Conservation (phyloP, 1,284 basidiomycete species). For the Schizophyllum commune region DNA sequence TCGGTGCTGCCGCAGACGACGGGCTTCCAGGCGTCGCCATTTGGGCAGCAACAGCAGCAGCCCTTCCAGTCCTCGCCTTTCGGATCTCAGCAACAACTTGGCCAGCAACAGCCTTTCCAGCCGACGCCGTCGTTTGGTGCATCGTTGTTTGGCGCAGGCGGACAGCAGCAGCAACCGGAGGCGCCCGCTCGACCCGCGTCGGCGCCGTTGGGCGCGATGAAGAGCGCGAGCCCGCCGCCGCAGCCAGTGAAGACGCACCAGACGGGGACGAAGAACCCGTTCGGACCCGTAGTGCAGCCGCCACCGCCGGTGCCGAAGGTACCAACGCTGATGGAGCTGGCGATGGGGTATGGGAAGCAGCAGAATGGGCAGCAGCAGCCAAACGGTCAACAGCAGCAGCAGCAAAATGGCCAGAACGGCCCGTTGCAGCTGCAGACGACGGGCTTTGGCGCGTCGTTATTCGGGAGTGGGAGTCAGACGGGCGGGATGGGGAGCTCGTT, state of each 20-base stretch:
- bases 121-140: constrained; percentile 13
- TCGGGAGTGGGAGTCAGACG: not conserved
- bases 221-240: constrained; percentile 19
- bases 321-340: constrained; percentile 78
- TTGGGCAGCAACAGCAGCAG: constrained; percentile 6
- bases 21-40: constrained; percentile 33
- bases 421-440: not conserved
- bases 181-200: constrained; percentile 57
- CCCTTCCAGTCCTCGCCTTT: constrained; percentile 4
- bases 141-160: constrained; percentile 8
- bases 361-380: constrained; percentile 16
- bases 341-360: constrained; percentile 36
- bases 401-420: constrained; percentile 10
- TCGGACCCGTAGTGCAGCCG: constrained; percentile 70
- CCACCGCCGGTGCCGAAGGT: constrained; percentile 65
- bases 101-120: not conserved
- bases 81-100: constrained; percentile 1
- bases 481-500: not conserved
- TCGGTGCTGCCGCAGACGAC: constrained; percentile 64
- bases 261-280: constrained; percentile 94
- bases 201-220: constrained; percentile 46
- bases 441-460: not conserved
- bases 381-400: constrained; percentile 20
- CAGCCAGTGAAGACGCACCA: constrained; percentile 78
- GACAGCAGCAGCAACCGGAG: constrained; percentile 12